Evolutionary conservation across 805 yeast genomes (phyloP).

Genomic region (Metschnikowia santaceciliae): DNA sequence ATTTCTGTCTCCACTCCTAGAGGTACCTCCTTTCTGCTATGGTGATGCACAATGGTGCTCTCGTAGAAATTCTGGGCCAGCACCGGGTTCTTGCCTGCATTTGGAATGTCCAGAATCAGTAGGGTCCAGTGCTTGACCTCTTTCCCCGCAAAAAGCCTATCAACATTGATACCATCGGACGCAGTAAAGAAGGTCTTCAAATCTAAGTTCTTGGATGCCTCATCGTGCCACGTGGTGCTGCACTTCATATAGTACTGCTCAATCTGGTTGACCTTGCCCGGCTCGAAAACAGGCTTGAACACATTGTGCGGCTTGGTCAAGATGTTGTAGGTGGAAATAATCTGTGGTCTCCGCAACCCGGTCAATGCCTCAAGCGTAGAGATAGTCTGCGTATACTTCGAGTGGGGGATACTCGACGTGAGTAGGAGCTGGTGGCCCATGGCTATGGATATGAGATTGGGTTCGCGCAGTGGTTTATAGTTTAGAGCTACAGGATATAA

Average conservation of each 20-base stretch:
- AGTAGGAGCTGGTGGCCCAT: slow-evolving; percentile 55
- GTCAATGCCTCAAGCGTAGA: slow-evolving; percentile 51
- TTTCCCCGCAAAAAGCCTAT: slow-evolving; percentile 27
- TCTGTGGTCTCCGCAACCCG: slow-evolving; percentile 43
- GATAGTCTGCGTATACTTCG: slow-evolving; percentile 38
- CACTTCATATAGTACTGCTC: slow-evolving; percentile 53
- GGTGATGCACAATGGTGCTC: slow-evolving; percentile 49
- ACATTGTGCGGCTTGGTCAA: slow-evolving; percentile 48
- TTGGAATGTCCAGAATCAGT: slow-evolving; percentile 68
- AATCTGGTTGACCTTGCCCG: slow-evolving; percentile 55
- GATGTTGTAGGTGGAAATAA: slow-evolving; percentile 45
- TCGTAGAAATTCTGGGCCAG: slow-evolving; percentile 64
- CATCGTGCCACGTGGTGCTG: slow-evolving; percentile 45
- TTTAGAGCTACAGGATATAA: too few species aligned
- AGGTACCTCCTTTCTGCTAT: slow-evolving; percentile 24
- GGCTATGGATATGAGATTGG: background rate
- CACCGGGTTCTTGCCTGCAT: slow-evolving; percentile 64
- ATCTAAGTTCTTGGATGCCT: slow-evolving; percentile 20
- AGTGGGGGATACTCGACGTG: slow-evolving; percentile 42
- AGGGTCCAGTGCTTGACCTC: slow-evolving; percentile 51
- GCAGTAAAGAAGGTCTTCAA: slow-evolving; percentile 21
- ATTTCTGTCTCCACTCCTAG: background rate
- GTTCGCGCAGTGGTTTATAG: background rate
- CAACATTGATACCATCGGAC: slow-evolving; percentile 21
- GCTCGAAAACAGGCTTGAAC: slow-evolving; percentile 50